Evolutionary conservation across 257 asterid species (phyloP).

Genomic region (Haberlea rhodopensis): DNA sequence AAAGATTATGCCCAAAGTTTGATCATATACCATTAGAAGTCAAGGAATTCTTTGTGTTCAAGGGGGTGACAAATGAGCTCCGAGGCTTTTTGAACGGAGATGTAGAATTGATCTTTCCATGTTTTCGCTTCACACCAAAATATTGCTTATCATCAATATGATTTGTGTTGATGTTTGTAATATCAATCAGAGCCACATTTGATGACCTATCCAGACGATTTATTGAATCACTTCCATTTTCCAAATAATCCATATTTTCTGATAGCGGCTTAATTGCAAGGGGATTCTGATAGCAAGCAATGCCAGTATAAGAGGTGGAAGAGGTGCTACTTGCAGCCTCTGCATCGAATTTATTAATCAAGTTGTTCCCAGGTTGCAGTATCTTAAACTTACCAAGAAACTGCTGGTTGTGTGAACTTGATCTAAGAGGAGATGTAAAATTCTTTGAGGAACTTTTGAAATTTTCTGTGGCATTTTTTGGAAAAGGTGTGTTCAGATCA

Average conservation of each 20-base stretch:
- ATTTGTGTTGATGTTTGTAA: conserved; percentile 50
- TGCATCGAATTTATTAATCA: conserved; percentile 78
- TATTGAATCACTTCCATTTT: conserved; percentile 31
- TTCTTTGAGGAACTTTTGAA: conserved; percentile 34
- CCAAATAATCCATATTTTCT: conserved; percentile 27
- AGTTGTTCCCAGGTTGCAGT: conserved; percentile 58
- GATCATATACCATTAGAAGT: conserved; percentile 53
- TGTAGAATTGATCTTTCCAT: conserved; percentile 41
- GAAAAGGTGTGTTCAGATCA: conserved; percentile 47
- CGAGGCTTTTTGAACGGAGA: conserved; percentile 96
- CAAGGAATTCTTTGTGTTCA: conserved; percentile 40
- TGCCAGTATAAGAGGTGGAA: conserved; percentile 30
- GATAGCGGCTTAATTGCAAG: conserved; percentile 27
- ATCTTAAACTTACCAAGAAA: conserved; percentile 37
- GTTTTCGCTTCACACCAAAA: conserved; percentile 61
- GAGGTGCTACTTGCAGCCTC: conserved; percentile 53
- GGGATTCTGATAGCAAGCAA: conserved; percentile 31
- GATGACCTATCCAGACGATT: conserved; percentile 41
- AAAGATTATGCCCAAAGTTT: conserved; percentile 25
- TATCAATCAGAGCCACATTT: conserved; percentile 55
- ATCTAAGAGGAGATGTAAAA: conserved; percentile 65
- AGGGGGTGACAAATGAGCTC: conserved; percentile 62
- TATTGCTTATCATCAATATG: conserved; percentile 35
- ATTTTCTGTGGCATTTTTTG: conserved; percentile 32
- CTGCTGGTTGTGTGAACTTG: conserved; percentile 44